Evolutionary conservation across 176 grass and related monocot genomes (phyloP).

Genomic region (Dendrocalamus sinicus): DNA sequence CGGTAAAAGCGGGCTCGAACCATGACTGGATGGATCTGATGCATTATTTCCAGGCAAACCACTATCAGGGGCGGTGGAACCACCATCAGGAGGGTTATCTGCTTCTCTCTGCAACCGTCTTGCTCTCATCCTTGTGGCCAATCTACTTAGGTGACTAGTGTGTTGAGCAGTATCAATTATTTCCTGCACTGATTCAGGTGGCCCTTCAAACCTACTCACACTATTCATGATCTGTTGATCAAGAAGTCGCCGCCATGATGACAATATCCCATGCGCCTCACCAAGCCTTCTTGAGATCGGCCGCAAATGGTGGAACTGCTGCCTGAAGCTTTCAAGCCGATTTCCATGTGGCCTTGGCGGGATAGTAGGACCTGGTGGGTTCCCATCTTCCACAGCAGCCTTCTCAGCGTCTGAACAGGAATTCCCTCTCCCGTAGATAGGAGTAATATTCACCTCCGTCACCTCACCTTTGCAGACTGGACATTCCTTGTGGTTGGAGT

Average conservation of each 20-base stretch:
- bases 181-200: slow-evolving; percentile 65
- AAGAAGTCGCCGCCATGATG: slow-evolving; percentile 74
- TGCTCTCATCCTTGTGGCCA: slow-evolving; percentile 63
- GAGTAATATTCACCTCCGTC: slow-evolving; percentile 77
- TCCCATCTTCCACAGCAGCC: slow-evolving; percentile 55
- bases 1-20: slow-evolving; percentile 51
- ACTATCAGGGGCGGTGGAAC: slow-evolving; percentile 39
- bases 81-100: slow-evolving; percentile 43
- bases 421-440: slow-evolving; percentile 91
- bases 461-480: slow-evolving; percentile 98
- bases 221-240: slow-evolving; percentile 74
- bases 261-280: slow-evolving; percentile 78
- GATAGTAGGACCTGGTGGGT: slow-evolving; percentile 53
- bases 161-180: slow-evolving; percentile 58
- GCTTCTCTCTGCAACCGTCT: slow-evolving; percentile 68
- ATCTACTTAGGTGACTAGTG: slow-evolving; percentile 45
- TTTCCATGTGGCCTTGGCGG: slow-evolving; percentile 87
- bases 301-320: slow-evolving; percentile 85
- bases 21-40: slow-evolving; percentile 50
- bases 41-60: slow-evolving; percentile 49
- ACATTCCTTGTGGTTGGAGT: slow-evolving; percentile 93
- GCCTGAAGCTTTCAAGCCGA: slow-evolving; percentile 91
- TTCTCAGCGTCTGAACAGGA: slow-evolving; percentile 53
- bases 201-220: slow-evolving; percentile 56
- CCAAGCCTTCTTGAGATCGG: slow-evolving; percentile 90